Evolutionary conservation across 768 basidiomycete genomes (phyloP).

Genomic region (Amanita thiersii): DNA sequence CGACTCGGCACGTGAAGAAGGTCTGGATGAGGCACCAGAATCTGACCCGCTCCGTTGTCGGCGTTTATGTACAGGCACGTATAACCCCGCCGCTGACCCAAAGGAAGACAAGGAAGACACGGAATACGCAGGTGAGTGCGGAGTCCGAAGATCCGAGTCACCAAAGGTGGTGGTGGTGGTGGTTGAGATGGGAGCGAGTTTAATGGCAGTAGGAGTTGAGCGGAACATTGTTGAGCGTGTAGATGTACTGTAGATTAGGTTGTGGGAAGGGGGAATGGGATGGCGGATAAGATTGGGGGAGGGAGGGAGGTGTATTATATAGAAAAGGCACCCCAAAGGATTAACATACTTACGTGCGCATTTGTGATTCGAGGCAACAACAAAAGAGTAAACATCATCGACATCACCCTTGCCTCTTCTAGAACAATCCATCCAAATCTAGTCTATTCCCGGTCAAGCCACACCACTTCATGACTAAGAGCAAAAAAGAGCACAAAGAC

Average conservation of each 20-base stretch:
- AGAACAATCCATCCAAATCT: too few relatives aligned
- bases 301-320: too few relatives aligned
- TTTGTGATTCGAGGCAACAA: too few relatives aligned
- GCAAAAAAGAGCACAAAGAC: background rate
- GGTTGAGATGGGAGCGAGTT: background rate
- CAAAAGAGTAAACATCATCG: too few relatives aligned
- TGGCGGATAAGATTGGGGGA: too few relatives aligned
- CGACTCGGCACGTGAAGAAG: conserved; percentile 15
- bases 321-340: too few relatives aligned
- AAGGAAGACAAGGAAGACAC: conserved; percentile 7
- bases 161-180: background rate
- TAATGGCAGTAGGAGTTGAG: background rate
- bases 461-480: background rate
- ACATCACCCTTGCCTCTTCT: too few relatives aligned
- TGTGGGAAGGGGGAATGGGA: too few relatives aligned
- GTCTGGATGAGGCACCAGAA: conserved; percentile 14
- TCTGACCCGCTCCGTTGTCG: conserved; percentile 8
- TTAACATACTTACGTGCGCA: too few relatives aligned
- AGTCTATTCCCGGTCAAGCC: too few relatives aligned
- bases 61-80: conserved; percentile 35
- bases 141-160: background rate
- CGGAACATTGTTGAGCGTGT: too few relatives aligned
- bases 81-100: conserved; percentile 19
- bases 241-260: too few relatives aligned
- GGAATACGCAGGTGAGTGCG: background rate